A percentile compares a stretch with the other conserved stretches of the same genome.
Evolutionary conservation across 345 rosid genomes (phyloP).

Genomic region (Iberis pinnata): DNA sequence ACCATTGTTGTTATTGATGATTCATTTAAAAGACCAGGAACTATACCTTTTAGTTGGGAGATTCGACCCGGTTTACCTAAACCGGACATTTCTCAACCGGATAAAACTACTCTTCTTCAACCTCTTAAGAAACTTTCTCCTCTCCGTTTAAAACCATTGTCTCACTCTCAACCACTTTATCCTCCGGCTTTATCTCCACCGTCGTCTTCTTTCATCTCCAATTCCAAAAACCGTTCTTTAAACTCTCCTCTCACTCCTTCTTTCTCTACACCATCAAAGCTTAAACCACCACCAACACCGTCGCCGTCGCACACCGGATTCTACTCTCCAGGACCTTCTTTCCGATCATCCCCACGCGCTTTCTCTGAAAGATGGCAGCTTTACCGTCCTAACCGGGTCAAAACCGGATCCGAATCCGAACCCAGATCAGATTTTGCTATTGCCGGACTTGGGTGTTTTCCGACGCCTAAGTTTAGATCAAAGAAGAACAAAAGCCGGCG

Average conservation of each 20-base stretch:
- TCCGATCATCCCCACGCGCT: constrained; percentile 53
- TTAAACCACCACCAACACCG: constrained; percentile 59
- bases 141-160: constrained; percentile 29
- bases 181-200: constrained; percentile 30
- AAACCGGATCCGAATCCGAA: constrained; percentile 31
- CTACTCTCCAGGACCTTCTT: constrained; percentile 44
- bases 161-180: constrained; percentile 27
- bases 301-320: constrained; percentile 24
- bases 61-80: constrained; percentile 44
- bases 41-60: constrained; percentile 93
- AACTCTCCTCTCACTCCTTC: constrained; percentile 29
- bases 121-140: constrained; percentile 32
- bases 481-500: constrained; percentile 37
- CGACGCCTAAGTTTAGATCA: constrained; percentile 39
- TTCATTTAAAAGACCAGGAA: constrained; percentile 68
- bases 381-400: constrained; percentile 34
- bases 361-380: constrained; percentile 52
- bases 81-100: background rate
- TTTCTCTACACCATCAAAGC: constrained; percentile 33
- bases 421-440: background rate
- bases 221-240: constrained; percentile 20
- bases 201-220: constrained; percentile 27
- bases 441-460: constrained; percentile 61
- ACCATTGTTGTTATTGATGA: constrained; percentile 39
- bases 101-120: constrained; percentile 1